Evolutionary conservation across 805 yeast species (phyloP), one percentile per base, ranked within the genome.

Genomic region (Wickerhamomyces queroliae): DNA sequence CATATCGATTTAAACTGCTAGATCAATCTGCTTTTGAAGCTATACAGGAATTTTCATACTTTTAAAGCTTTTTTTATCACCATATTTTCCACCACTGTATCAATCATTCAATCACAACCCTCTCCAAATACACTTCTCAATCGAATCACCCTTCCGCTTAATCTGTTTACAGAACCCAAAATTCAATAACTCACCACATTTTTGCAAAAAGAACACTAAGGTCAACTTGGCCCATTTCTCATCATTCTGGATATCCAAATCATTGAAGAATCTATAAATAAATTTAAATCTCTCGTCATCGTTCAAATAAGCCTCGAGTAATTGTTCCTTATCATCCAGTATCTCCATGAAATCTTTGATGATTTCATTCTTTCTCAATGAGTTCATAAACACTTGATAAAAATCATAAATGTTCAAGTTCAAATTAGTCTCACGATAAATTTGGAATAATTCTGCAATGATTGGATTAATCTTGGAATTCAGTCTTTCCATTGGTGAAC

Each of bases 371-470:
- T 49, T 49, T 4, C 65, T 61, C n/a, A 80, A 47, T 0, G 77
- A 62, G 41, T 69, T 74, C 51, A 68, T 74, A 60, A 83, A 83
- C 0, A 85, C 80, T 19, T 64, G 56, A 51, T 69, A 84, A 48
- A 78, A 79, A 48, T 84, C 95, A 59, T 68, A 80, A 38, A 82
- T 69, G 52, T 84, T 84, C 44, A 84, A 70, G 23, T 70, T 63
- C 3, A 79, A 67, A 19, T 85, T 83, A 0, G 96, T 90, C 49
- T 89, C 96, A 43, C 93, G 74, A 56, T 81, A 83, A 13, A 86
- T 66, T 35, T 76, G 72, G 61, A 76, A 89, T 39, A 89, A 56
- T 36, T 72, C 75, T 23, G 75, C 64, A 7, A 79, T 52, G 3
- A 76, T 62, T 1, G 89, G 89, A 17, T 71, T 75, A 34, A 73